These are phyloP conservation scores for Aspergillus sp. DNA, from an alignment of 2,329 filamentous ascomycete genomes.

Conservation along the genomic window DNA sequence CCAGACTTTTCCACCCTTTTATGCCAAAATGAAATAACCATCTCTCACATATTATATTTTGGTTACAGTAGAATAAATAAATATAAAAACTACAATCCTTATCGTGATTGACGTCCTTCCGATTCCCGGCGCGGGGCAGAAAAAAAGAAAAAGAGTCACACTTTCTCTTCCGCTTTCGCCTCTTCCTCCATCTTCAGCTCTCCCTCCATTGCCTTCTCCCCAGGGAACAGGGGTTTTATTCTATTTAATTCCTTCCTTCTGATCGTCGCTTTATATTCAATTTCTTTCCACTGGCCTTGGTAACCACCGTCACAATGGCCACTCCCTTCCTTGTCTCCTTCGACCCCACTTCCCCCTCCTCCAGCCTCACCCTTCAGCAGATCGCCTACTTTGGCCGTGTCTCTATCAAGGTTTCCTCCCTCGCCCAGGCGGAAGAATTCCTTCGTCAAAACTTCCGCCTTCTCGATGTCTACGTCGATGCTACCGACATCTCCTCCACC, in stretches of 20 bases:
- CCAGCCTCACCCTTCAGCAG: constrained; percentile 49
- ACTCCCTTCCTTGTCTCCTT: constrained; percentile 39
- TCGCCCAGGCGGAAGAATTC: constrained; percentile 43
- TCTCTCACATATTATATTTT: too few relatives aligned
- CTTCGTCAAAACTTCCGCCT: constrained; percentile 53
- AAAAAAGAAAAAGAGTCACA: constrained; percentile 11
- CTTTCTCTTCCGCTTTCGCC: constrained; percentile 1
- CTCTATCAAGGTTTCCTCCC: constrained; percentile 47
- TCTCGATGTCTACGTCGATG: constrained; percentile 69
- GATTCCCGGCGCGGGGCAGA: background rate
- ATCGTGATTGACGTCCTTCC: background rate
- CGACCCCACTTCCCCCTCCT: constrained; percentile 38
- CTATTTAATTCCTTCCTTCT: background rate
- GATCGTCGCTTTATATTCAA: background rate
- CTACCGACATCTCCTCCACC: constrained; percentile 60
- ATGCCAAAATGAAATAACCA: background rate
- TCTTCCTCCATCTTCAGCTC: background rate
- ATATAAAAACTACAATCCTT: background rate
- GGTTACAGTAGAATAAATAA: constrained; percentile 4
- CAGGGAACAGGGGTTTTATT: background rate
- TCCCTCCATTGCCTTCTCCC: background rate
- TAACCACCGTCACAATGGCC: constrained; percentile 27
- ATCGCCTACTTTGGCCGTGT: constrained; percentile 58
- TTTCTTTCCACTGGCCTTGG: background rate
- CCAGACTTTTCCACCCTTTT: background rate